phyloP scores from a whole-genome alignment of 1,139 yeast genomes.

The Saccharomycopsis crataegensis region DNA sequence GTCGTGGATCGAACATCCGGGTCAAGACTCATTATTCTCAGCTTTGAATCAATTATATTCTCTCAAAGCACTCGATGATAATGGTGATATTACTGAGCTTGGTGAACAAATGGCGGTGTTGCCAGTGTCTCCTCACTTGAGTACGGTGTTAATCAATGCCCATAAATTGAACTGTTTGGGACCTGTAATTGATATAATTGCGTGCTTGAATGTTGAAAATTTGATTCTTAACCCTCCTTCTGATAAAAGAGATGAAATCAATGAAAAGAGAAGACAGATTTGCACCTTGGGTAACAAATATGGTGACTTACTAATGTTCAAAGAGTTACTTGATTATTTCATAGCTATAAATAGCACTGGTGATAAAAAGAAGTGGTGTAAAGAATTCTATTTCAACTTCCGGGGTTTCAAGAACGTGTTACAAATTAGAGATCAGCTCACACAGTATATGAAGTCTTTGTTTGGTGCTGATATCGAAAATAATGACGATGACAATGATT shows the following conservation, averaged over 20 bases:
- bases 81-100: conserved; percentile 65
- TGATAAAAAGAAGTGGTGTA: conserved; percentile 76
- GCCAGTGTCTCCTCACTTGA: conserved; percentile 86
- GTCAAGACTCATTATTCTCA: conserved; percentile 63
- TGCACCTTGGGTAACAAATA: conserved; percentile 62
- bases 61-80: conserved; percentile 69
- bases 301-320: conserved; percentile 81
- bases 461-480: conserved; percentile 24
- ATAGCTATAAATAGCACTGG: conserved; percentile 38
- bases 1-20: conserved; percentile 93
- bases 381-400: conserved; percentile 62
- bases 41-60: conserved; percentile 76
- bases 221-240: conserved; percentile 72
- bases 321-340: conserved; percentile 66
- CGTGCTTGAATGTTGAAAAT: conserved; percentile 91
- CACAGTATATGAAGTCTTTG: conserved; percentile 55
- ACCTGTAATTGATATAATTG: conserved; percentile 78
- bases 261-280: conserved; percentile 36
- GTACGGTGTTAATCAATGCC: conserved; percentile 79
- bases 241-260: conserved; percentile 75
- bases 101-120: conserved; percentile 83
- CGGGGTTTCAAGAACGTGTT: conserved; percentile 76
- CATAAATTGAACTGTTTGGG: conserved; percentile 47
- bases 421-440: conserved; percentile 68
- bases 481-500: conserved; percentile 20